phyloP scores from a whole-genome alignment of 208 protist genomes.

The Crithidia expoeki region DNA sequence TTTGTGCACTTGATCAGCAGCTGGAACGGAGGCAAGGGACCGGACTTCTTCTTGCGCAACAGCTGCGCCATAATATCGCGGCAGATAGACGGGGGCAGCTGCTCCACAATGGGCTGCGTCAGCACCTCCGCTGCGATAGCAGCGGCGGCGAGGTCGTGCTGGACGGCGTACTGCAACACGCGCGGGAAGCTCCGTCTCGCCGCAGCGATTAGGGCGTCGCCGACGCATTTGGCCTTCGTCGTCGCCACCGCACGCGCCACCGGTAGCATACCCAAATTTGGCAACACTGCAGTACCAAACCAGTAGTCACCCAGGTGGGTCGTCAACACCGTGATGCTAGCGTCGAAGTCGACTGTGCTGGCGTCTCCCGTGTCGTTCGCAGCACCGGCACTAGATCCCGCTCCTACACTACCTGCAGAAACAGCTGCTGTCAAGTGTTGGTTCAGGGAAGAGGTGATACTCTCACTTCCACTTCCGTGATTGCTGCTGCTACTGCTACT shows the following conservation, averaged over 20 bases:
- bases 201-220: conserved; percentile 76
- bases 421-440: no score
- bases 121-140: conserved; percentile 63
- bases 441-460: not conserved
- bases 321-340: conserved; percentile 49
- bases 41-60: conserved; percentile 3
- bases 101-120: conserved; percentile 58
- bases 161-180: conserved; percentile 55
- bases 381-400: not conserved
- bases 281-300: conserved; percentile 74
- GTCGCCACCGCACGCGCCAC: conserved; percentile 67
- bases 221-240: conserved; percentile 53
- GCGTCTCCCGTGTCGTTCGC: not conserved
- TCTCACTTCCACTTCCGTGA: not conserved
- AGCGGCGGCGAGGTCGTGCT: conserved; percentile 46
- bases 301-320: conserved; percentile 70
- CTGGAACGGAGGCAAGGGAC: conserved; percentile 31
- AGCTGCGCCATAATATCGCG: conserved; percentile 49
- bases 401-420: no score
- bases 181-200: conserved; percentile 72
- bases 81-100: conserved; percentile 49
- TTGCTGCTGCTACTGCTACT: not conserved
- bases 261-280: conserved; percentile 54
- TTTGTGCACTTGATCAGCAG: conserved; percentile 39
- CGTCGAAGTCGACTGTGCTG: conserved; percentile 4